Conservation (phyloP, 192 early-diverging fungal species). For the Coemansia sp. region DNA sequence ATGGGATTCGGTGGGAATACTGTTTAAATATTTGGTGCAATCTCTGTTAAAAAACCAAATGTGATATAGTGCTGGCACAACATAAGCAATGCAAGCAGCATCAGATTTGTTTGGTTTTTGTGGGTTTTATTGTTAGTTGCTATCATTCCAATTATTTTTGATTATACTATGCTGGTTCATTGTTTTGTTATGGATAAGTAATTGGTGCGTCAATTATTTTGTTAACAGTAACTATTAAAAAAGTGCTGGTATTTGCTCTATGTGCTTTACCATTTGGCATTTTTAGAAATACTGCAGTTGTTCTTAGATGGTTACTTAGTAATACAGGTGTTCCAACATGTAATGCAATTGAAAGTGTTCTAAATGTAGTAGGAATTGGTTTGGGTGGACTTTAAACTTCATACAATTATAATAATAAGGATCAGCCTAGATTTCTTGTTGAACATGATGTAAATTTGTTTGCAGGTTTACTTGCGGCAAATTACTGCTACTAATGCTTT, state of each 20-base stretch:
- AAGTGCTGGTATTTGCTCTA: slow-evolving; percentile 33
- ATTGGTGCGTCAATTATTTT: slow-evolving; percentile 24
- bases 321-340: slow-evolving; percentile 36
- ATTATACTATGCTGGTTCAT: slow-evolving; percentile 25
- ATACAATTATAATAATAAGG: slow-evolving; percentile 41
- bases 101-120: slow-evolving; percentile 33
- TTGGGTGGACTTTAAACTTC: slow-evolving; percentile 38
- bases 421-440: slow-evolving; percentile 29
- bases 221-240: slow-evolving; percentile 25
- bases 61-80: slow-evolving; percentile 22
- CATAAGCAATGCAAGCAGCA: slow-evolving; percentile 35
- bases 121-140: slow-evolving; percentile 22
- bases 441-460: slow-evolving; percentile 43
- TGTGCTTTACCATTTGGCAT: slow-evolving; percentile 38
- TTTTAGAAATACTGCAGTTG: slow-evolving; percentile 38
- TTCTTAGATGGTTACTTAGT: slow-evolving; percentile 35
- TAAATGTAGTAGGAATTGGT: slow-evolving; percentile 34
- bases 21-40: slow-evolving; percentile 30
- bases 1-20: slow-evolving; percentile 41
- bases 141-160: slow-evolving; percentile 27
- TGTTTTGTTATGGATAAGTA: slow-evolving; percentile 31
- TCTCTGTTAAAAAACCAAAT: slow-evolving; percentile 35
- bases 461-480: slow-evolving; percentile 20
- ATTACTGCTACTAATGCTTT: slow-evolving; percentile 20
- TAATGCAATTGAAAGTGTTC: slow-evolving; percentile 24